A percentile compares a stretch with the other conserved stretches of the same genome.
phyloP scores from a whole-genome alignment of 345 rosid genomes.

The Aegle marmelos region DNA sequence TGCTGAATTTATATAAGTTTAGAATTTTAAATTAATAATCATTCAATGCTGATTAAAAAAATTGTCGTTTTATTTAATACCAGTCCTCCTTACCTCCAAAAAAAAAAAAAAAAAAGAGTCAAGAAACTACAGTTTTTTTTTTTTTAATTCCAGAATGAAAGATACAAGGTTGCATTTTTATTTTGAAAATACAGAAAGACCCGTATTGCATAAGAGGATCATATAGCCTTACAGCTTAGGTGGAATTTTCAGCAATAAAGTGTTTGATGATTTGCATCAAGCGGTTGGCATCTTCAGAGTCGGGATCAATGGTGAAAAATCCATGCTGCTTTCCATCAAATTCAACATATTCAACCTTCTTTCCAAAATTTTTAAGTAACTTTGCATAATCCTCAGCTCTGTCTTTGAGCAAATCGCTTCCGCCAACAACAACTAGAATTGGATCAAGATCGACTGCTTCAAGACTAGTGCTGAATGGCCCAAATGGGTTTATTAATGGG shows the following conservation, averaged over 20 bases:
- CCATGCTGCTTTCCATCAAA: constrained; percentile 57
- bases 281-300: constrained; percentile 31
- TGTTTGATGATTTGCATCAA: constrained; percentile 41
- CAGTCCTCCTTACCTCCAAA: too few relatives aligned
- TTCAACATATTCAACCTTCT: constrained; percentile 46
- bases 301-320: constrained; percentile 55
- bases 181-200: too few relatives aligned
- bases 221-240: not conserved
- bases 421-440: constrained; percentile 46
- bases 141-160: not conserved
- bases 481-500: constrained; percentile 61
- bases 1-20: too few relatives aligned
- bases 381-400: constrained; percentile 43
- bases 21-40: too few relatives aligned
- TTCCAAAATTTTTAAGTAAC: constrained; percentile 37
- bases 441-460: constrained; percentile 38
- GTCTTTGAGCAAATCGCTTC: constrained; percentile 51
- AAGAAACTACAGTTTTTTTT: too few relatives aligned
- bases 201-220: not conserved
- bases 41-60: too few relatives aligned
- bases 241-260: constrained; percentile 32
- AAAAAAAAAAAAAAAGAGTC: too few relatives aligned
- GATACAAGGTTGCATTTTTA: not conserved
- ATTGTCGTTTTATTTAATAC: too few relatives aligned
- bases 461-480: constrained; percentile 37